These are phyloP conservation scores for Fusarium nelsonii DNA, from an alignment of 2,329 filamentous ascomycete genomes.

Conservation along the genomic window DNA sequence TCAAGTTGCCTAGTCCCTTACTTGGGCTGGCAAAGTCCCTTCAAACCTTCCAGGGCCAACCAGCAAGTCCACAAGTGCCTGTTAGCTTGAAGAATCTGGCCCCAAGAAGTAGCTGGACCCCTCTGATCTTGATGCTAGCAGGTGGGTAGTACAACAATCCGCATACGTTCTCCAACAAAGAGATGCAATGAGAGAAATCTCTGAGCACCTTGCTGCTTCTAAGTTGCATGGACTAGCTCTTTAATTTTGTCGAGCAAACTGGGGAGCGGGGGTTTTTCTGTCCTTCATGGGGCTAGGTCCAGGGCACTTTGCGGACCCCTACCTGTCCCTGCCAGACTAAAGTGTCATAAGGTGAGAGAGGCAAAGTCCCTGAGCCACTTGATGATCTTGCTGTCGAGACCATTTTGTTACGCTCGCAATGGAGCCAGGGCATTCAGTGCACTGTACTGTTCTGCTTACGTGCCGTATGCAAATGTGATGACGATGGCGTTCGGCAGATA, in stretches of 20 bases:
- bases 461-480: not conserved
- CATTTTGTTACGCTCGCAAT: conserved; percentile 1
- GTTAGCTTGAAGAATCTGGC: conserved; percentile 23
- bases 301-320: conserved; percentile 24
- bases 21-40: conserved; percentile 5
- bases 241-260: not conserved
- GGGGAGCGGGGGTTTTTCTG: not conserved
- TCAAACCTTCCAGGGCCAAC: conserved; percentile 1
- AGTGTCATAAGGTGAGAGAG: conserved; percentile 31
- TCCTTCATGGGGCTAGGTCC: conserved; percentile 11
- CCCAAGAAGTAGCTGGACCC: conserved; percentile 21
- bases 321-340: not conserved
- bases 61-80: conserved; percentile 16
- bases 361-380: conserved; percentile 29
- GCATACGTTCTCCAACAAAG: not conserved
- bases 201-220: not conserved
- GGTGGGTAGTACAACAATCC: conserved; percentile 7
- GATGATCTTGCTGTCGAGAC: conserved; percentile 18
- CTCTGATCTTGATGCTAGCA: conserved; percentile 18
- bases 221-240: not conserved
- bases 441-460: not conserved
- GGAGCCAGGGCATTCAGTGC: not conserved
- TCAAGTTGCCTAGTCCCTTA: conserved; percentile 26
- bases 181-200: not conserved
- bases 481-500: not conserved